phyloP scores from a whole-genome alignment of 2,329 filamentous ascomycete species.

The Scedosporium minutisporum region DNA sequence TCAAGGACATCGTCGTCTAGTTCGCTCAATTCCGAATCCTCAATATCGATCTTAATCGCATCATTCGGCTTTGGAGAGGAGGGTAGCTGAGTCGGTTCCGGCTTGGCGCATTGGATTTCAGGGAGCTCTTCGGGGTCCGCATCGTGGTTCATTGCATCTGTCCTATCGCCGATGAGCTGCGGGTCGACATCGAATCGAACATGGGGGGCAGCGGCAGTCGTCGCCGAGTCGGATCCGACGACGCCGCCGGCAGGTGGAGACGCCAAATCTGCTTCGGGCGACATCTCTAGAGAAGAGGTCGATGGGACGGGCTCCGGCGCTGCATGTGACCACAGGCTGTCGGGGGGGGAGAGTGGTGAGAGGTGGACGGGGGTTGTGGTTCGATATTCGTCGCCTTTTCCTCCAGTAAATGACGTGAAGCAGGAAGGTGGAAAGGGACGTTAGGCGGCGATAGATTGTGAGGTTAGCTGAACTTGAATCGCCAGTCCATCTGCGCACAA shows the following conservation, averaged over 20 bases:
- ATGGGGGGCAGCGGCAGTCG: background rate
- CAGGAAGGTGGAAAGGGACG: background rate
- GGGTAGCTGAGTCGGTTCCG: slow-evolving; percentile 21
- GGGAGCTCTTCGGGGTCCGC: background rate
- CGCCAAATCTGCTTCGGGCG: slow-evolving; percentile 1
- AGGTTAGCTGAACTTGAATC: background rate
- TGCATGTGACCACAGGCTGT: slow-evolving; percentile 1
- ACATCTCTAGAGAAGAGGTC: slow-evolving; percentile 6
- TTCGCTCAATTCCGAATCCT: slow-evolving; percentile 58
- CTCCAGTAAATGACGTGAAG: background rate
- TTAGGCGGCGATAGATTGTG: background rate
- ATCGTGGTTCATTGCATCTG: background rate
- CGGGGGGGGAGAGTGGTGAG: background rate
- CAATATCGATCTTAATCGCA: slow-evolving; percentile 47
- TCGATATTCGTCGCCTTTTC: background rate
- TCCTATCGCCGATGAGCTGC: background rate
- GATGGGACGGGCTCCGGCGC: background rate
- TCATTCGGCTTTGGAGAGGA: slow-evolving; percentile 54
- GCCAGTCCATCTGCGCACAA: background rate
- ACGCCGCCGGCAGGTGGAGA: background rate
- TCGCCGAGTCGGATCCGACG: background rate
- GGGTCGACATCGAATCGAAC: slow-evolving; percentile 4
- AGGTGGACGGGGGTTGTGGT: background rate
- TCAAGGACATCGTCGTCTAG: slow-evolving; percentile 44
- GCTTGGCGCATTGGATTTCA: slow-evolving; percentile 21